phyloP scores from a whole-genome alignment of 305 asterid genomes.

The Solanum chacoense region DNA sequence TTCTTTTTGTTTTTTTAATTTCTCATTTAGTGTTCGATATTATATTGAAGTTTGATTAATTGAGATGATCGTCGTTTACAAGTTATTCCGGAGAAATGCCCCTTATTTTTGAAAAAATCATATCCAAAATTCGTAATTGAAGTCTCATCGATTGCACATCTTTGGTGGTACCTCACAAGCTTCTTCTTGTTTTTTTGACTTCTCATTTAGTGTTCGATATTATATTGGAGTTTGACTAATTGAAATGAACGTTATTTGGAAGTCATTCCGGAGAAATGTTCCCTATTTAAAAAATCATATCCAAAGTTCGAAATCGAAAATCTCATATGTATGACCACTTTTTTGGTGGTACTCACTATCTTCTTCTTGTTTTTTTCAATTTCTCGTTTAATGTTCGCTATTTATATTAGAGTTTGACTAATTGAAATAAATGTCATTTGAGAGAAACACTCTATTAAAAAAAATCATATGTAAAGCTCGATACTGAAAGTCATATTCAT shows the following conservation, averaged over 20 bases:
- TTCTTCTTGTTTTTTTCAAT: not conserved
- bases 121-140: not conserved
- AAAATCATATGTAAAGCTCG: not conserved
- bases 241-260: not conserved
- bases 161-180: not conserved
- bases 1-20: too few species aligned
- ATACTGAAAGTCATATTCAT: not conserved
- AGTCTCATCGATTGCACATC: not conserved
- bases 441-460: not conserved
- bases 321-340: not conserved
- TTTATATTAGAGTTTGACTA: not conserved
- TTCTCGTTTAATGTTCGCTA: not conserved
- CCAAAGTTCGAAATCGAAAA: not conserved
- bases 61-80: too few species aligned
- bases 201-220: not conserved
- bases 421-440: not conserved
- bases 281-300: not conserved
- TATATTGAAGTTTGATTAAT: not conserved
- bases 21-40: not conserved
- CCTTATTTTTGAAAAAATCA: not conserved
- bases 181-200: not conserved
- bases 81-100: not conserved
- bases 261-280: not conserved
- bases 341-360: not conserved
- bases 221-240: not conserved